Base-by-base conservation (phyloP, 768 basidiomycete genomes). In the Postia placenta region DNA sequence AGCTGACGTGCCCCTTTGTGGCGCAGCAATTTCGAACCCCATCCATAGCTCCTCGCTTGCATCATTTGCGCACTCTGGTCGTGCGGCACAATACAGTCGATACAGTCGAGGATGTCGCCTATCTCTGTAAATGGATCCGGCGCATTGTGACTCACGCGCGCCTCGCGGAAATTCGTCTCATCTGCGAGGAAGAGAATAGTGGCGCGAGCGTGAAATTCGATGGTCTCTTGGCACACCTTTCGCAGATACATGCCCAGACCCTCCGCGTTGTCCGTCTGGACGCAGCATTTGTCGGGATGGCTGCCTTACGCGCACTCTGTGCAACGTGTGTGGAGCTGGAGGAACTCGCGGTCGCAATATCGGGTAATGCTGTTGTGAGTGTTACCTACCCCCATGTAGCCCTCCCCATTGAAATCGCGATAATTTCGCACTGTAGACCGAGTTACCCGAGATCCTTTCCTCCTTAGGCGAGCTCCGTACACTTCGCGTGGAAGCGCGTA, bases 41-140 rank as follows among this genome's bases (percentile, higher is more conserved):
- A 3, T 51, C 42, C 2, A 51, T 49, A 5, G 47, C 36, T 3
- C 55, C 59, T 6, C 43, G 40, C 11, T 56, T 71, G 37, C 50
- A 51, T 6, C 52, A 52, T 17, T 54, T 73, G n/a, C 65, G 60
- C 37, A 59, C 59, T 12, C 57, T 74, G 26, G 62, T 68, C 1
- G 67, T 68, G 2, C 48, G 50, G 1, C 56, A 68, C 51, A 36
- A 0, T 37, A 43, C 22, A 7, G 15, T 33, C 30, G 30, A 33
- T 33, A 56, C 60, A 1, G 53, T 56, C 19, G 47, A 43, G 5
- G 62, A 71, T 24, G 65, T 63, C 2, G 49, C 56, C 19, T 55
- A 60, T 33, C 54, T 77, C 0, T 70, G 67, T 50, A 68, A 64
- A 42, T 77, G 74, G 74, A 62, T 74, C 22, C 64, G 68, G 12